Evolutionary conservation across 129 eudicot genomes (phyloP), one percentile per base, ranked within the genome.

Genomic region (Dittrichia graveolens): DNA sequence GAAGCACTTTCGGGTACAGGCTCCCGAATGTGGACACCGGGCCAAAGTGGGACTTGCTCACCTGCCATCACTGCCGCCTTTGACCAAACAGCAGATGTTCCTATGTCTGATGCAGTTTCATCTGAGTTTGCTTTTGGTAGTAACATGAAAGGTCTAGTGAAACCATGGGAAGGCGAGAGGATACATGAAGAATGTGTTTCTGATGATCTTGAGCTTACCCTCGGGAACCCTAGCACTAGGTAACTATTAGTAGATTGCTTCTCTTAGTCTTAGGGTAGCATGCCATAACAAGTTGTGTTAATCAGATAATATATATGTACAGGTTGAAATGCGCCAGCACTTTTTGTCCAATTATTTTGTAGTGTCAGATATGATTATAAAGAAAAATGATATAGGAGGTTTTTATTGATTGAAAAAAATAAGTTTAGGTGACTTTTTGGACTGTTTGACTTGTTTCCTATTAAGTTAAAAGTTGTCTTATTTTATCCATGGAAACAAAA

Each of bases 111-210:
- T 64, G 89, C 81, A 9, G 79, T 90, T 11, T 76, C 97, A 11
- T 79, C 95, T 15, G 99, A 94, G 82, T 94, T 94, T 88, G 99
- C 99, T 24, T 94, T 94, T 61, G 99, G 99, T 19, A 79, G 85
- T 79, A 54, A 43, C 38, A 76, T 76, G 75, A 78, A 71, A 52
- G 82, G 82, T 35, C 14, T 78, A 18, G 97, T 94, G 34, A 94
- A 94, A 78, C 82, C 99, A 4, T 94, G 99, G 99, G 97, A 94
- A 84, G 99, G 99, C 3, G 99, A 94, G 67, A 86, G 89, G 67
- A 94, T 94, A 60, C 99, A 94, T 31, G 99, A 94, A 66, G 99
- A 94, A 76, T 88, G 96, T 16, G 89, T 83, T 38, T 82, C 99
- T 1, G 99, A 94, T 78, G 99, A 94, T 75, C 97, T 94, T 59